phyloP scores from a whole-genome alignment of 345 rosid genomes.

The Angophora floribunda region DNA sequence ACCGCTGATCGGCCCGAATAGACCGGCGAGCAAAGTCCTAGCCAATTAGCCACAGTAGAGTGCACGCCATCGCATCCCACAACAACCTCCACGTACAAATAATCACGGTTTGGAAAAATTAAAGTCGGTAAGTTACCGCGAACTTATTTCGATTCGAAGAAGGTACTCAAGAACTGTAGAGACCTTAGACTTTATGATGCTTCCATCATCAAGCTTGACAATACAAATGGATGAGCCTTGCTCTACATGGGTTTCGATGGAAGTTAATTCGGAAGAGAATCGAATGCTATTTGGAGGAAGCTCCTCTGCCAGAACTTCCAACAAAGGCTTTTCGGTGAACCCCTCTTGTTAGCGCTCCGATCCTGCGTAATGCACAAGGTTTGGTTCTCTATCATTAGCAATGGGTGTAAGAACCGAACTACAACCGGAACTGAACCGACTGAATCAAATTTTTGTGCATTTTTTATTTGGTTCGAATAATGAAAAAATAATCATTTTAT shows the following conservation, averaged over 20 bases:
- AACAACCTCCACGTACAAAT: slow-evolving; percentile 1
- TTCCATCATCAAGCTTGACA: slow-evolving; percentile 17
- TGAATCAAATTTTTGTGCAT: no score
- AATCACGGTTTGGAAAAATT: background rate
- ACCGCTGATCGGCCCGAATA: no score
- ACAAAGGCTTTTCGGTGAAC: background rate
- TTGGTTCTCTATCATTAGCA: background rate
- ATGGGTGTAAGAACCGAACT: no score
- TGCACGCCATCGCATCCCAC: slow-evolving; percentile 37
- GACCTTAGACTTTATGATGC: slow-evolving; percentile 21
- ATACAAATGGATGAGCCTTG: background rate
- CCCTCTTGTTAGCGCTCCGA: background rate
- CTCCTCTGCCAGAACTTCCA: slow-evolving; percentile 21
- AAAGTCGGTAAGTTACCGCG: background rate
- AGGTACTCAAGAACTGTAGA: background rate
- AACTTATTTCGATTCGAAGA: background rate
- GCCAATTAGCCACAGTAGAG: slow-evolving; percentile 24
- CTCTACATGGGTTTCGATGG: slow-evolving; percentile 2
- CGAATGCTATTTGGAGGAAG: slow-evolving; percentile 15
- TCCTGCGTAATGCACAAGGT: background rate
- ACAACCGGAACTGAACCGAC: rapidly evolving
- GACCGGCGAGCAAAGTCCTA: no score
- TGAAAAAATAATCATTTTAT: no score
- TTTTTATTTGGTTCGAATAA: rapidly evolving
- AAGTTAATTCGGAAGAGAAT: slow-evolving; percentile 14